Evolutionary conservation across 345 rosid species (phyloP).

Genomic region (Citrus sinensis): DVS_A1.0 CM039165.1:29905501-29906000

Average conservation of each 20-base stretch:
- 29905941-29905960: background rate
- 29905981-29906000: background rate
- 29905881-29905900: background rate
- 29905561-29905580: background rate
- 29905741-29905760: background rate
- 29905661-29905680: background rate
- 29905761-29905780: background rate
- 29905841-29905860: background rate
- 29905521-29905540: background rate
- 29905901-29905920: background rate
- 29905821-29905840: background rate
- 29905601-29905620: background rate
- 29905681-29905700: background rate
- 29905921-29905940: background rate
- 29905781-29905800: background rate
- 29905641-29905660: background rate
- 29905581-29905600: background rate
- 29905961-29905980: background rate
- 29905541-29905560: background rate
- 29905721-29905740: slow-evolving; percentile 11
- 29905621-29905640: background rate
- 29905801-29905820: background rate
- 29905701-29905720: background rate
- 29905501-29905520: background rate
- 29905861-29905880: background rate